Base-by-base conservation (phyloP, 257 asterid species). In the Datura wrightii region DNA sequence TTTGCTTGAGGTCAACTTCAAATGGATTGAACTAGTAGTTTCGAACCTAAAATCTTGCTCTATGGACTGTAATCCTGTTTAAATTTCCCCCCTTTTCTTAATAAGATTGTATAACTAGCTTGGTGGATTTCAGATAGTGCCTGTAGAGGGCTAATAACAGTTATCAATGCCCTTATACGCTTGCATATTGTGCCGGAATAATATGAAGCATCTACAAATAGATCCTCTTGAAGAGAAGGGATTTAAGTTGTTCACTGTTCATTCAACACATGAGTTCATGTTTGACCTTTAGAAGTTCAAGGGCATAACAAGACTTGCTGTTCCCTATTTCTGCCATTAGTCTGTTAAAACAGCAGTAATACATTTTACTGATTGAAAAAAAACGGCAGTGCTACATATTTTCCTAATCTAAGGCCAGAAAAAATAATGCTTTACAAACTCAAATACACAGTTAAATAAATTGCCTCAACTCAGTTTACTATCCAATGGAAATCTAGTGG, bases 1-100 rank as follows among this genome's bases (percentile, higher is more conserved):
- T 60, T 60, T 9, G 39, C 67, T 31, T 19, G 10, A 60, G 37
- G 58, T 19, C 80, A 71, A 71, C 37, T 44, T 24, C 37, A 72
- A 44, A n/a, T 41, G 59, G 80, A 24, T 74, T 74, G 80, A 48
- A 34, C n/a, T 74, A 46, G 42, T 24, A 24, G 60, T 48, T 6
- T 48, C 10, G 60, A 74, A 6, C 60, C 56, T 52, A 78, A 76
- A 14, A 78, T 52, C 31, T 52, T 78, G 82, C 63, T 78, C 46
- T 78, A 52, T 52, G 34, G 48, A 42, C 56, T 71, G 56, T 18
- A 44, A 53, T 78, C 46, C 31, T 76, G 31, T 10, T 76, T 24
- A 76, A 76, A 6, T 48, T 50, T 2, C 0, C 44, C n/a, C 62
- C 19, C 62, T 76, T 48, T 1, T 31, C 63, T 52, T 78, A 9